Evolutionary conservation across 2,329 filamentous ascomycete species (phyloP).

Genomic region (Cladosporium sp.): DNA sequence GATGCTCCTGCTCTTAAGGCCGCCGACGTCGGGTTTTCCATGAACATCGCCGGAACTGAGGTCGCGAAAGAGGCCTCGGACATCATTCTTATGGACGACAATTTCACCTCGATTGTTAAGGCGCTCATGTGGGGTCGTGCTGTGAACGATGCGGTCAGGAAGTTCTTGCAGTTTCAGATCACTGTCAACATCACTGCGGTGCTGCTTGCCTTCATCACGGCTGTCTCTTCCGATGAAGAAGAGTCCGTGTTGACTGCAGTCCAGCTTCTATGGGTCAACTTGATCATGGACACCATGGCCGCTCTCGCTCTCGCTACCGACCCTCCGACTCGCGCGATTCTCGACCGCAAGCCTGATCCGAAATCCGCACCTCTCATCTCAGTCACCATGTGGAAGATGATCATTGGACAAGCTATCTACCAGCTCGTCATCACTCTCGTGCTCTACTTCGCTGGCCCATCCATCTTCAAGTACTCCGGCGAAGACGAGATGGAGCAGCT

Average conservation of each 20-base stretch:
- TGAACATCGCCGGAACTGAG: slow-evolving; percentile 64
- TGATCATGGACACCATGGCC: slow-evolving; percentile 96
- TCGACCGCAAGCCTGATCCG: slow-evolving; percentile 74
- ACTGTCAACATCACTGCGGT: slow-evolving; percentile 93
- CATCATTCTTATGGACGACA: slow-evolving; percentile 61
- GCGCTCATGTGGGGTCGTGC: slow-evolving; percentile 60
- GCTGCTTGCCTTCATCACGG: slow-evolving; percentile 79
- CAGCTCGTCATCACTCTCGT: slow-evolving; percentile 76
- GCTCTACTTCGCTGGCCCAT: slow-evolving; percentile 69
- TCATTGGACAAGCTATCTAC: slow-evolving; percentile 85
- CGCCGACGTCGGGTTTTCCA: slow-evolving; percentile 64
- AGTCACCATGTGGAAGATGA: slow-evolving; percentile 99
- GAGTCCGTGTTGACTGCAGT: slow-evolving; percentile 79
- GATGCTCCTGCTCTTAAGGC: slow-evolving; percentile 63
- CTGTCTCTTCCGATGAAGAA: slow-evolving; percentile 66
- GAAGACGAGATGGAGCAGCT: slow-evolving; percentile 49
- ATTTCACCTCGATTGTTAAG: slow-evolving; percentile 60
- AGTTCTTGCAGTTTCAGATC: slow-evolving; percentile 65
- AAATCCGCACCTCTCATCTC: slow-evolving; percentile 77
- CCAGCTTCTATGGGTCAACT: slow-evolving; percentile 91
- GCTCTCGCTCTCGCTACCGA: slow-evolving; percentile 86
- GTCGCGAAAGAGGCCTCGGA: slow-evolving; percentile 60
- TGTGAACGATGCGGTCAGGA: slow-evolving; percentile 52
- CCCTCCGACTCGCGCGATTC: slow-evolving; percentile 75
- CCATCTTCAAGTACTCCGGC: slow-evolving; percentile 57